Evolutionary conservation across 1,284 basidiomycete species (phyloP).

Genomic region (Fomitopsis pinicola): DNA sequence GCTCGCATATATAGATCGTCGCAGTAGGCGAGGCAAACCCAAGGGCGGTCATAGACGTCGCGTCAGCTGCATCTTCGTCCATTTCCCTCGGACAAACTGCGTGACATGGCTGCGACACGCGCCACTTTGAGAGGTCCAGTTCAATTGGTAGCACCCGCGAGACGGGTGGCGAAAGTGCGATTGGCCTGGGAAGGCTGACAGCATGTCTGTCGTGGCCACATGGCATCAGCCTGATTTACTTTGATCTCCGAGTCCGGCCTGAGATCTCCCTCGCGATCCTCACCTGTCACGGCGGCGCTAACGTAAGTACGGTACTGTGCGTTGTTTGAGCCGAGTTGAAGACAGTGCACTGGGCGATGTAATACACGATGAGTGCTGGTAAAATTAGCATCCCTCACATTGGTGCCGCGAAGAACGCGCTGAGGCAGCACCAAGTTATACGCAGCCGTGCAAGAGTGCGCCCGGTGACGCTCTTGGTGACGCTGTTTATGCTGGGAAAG

Average conservation of each 20-base stretch:
- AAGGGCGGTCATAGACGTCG: background rate
- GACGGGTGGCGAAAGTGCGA: background rate
- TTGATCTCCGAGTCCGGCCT: background rate
- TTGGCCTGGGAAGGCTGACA: slow-evolving; percentile 1
- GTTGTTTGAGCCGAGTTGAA: too few species aligned
- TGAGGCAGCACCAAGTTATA: too few species aligned
- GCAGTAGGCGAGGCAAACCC: background rate
- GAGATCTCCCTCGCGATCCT: too few species aligned
- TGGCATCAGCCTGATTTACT: background rate
- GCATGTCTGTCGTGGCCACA: background rate
- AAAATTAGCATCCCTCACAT: too few species aligned
- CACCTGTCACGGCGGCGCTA: too few species aligned
- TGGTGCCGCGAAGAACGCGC: too few species aligned
- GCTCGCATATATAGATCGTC: background rate
- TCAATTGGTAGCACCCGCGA: background rate
- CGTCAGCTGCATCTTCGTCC: background rate
- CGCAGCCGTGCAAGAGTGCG: too few species aligned
- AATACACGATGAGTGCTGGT: too few species aligned
- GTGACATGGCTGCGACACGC: background rate
- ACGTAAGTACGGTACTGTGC: too few species aligned
- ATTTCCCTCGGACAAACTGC: background rate
- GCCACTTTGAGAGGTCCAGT: background rate
- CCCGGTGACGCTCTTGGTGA: too few species aligned
- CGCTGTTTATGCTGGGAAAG: too few species aligned
- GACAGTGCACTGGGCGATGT: too few species aligned